Conservation (phyloP, 306 rosid genomes). For the Cicer judaicum region DNA sequence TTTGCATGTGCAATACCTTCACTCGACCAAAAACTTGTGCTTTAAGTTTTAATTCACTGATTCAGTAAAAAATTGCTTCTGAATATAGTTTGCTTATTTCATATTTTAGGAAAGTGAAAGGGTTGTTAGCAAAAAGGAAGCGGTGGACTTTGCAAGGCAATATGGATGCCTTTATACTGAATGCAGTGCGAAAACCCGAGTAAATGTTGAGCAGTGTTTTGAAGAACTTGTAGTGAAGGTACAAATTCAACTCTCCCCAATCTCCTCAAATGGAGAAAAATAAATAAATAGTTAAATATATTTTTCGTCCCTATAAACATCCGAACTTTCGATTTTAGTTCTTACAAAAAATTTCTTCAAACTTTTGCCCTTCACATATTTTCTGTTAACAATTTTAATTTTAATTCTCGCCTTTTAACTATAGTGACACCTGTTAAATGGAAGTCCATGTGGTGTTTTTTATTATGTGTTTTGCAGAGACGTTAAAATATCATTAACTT, state of each 20-base stretch:
- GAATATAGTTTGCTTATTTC: constrained; percentile 17
- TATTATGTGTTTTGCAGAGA: too few species aligned
- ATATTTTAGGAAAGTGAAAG: constrained; percentile 72
- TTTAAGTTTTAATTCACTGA: constrained; percentile 13
- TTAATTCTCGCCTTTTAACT: too few species aligned
- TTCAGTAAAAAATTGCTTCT: constrained; percentile 6
- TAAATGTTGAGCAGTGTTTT: constrained; percentile 74
- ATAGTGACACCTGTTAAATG: too few species aligned
- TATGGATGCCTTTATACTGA: constrained; percentile 76
- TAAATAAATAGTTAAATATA: not conserved
- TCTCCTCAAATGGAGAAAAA: constrained; percentile 5
- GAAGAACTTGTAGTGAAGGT: constrained; percentile 86
- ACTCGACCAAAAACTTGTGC: constrained; percentile 9
- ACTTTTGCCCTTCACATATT: too few species aligned
- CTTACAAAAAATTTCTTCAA: too few species aligned
- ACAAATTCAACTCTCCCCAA: constrained; percentile 34
- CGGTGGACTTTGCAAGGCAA: constrained; percentile 73
- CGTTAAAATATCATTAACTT: too few species aligned
- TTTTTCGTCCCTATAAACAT: too few species aligned
- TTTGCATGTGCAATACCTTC: constrained; percentile 14
- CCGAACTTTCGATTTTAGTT: too few species aligned
- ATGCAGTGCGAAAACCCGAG: constrained; percentile 84
- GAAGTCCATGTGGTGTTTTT: too few species aligned
- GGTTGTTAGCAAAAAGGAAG: constrained; percentile 75
- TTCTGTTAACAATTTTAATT: too few species aligned